A percentile compares a stretch with the other conserved stretches of the same genome.
Evolutionary conservation across 805 yeast species (phyloP).

Genomic region (Candida orba): DNA sequence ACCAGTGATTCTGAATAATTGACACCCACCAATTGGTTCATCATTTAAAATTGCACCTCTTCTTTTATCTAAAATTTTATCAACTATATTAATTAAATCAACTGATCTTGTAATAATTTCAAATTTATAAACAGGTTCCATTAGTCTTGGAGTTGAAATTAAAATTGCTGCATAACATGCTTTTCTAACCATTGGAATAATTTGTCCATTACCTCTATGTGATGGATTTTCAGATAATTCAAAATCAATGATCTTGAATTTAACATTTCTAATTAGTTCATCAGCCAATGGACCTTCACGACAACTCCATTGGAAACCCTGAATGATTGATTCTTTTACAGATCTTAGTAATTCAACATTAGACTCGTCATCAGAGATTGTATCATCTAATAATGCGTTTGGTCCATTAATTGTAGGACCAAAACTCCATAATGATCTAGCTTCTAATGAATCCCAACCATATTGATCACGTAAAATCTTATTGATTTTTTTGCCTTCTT

Average conservation of each 20-base stretch:
- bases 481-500: conserved; percentile 36
- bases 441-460: conserved; percentile 78
- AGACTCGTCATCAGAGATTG: conserved; percentile 56
- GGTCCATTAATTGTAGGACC: conserved; percentile 53
- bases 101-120: conserved; percentile 45
- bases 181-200: conserved; percentile 73
- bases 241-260: conserved; percentile 63
- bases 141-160: conserved; percentile 66
- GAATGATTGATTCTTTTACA: conserved; percentile 49
- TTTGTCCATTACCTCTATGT: conserved; percentile 55
- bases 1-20: conserved; percentile 53
- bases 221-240: conserved; percentile 40
- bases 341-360: conserved; percentile 42
- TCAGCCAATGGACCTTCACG: conserved; percentile 91
- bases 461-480: conserved; percentile 49
- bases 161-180: conserved; percentile 80
- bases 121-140: conserved; percentile 75
- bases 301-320: conserved; percentile 80
- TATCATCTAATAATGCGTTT: conserved; percentile 59
- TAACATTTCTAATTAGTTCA: conserved; percentile 65
- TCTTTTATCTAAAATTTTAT: conserved; percentile 47
- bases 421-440: conserved; percentile 76
- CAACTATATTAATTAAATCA: conserved; percentile 42
- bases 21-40: conserved; percentile 65
- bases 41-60: conserved; percentile 55